Conservation (phyloP, 2,329 filamentous ascomycete species). For the Xylariomycetidae sp. region DNA sequence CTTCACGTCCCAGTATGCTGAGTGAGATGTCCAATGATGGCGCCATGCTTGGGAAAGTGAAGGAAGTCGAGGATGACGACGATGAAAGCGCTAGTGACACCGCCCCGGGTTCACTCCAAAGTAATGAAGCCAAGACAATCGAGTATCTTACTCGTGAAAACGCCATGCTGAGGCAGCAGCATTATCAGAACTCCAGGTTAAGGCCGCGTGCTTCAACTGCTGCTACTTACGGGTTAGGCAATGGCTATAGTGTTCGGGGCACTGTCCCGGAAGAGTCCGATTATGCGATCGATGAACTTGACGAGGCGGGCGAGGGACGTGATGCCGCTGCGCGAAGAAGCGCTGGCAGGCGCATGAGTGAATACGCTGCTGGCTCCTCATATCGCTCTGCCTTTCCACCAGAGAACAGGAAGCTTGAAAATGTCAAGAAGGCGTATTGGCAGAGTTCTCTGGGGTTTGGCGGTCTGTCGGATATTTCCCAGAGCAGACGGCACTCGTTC, state of each 20-base stretch:
- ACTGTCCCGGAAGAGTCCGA: constrained; percentile 62
- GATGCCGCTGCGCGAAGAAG: constrained; percentile 42
- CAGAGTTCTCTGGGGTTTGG: constrained; percentile 66
- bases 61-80: constrained; percentile 65
- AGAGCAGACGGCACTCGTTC: constrained; percentile 77
- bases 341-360: constrained; percentile 51
- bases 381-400: constrained; percentile 46
- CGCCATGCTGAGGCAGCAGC: constrained; percentile 53
- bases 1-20: constrained; percentile 72
- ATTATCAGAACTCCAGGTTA: constrained; percentile 50
- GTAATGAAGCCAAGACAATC: constrained; percentile 56
- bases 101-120: constrained; percentile 45
- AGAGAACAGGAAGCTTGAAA: constrained; percentile 60
- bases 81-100: constrained; percentile 52
- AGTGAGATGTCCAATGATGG: constrained; percentile 66
- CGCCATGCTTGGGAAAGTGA: constrained; percentile 60
- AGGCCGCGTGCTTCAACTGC: constrained; percentile 56
- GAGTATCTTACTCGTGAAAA: constrained; percentile 60
- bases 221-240: constrained; percentile 47
- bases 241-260: constrained; percentile 56
- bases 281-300: constrained; percentile 68
- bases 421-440: constrained; percentile 65
- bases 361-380: constrained; percentile 43
- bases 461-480: constrained; percentile 56
- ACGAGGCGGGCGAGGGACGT: constrained; percentile 54